phyloP scores from a whole-genome alignment of 2,329 filamentous ascomycete genomes.

The Colletotrichum horii region DNA sequence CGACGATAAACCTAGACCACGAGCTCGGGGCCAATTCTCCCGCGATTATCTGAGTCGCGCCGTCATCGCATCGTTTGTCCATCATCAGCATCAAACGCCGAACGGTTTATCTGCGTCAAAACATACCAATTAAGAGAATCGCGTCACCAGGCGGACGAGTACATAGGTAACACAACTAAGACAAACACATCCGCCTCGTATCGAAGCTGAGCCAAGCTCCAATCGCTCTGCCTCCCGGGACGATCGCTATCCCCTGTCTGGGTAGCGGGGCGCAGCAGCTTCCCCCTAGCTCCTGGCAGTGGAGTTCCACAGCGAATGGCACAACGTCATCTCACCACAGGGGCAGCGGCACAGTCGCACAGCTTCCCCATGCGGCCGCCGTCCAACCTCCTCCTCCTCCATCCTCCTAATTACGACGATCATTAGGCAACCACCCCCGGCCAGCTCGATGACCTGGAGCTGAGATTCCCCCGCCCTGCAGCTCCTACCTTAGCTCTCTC shows the following conservation, averaged over 20 bases:
- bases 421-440: not conserved
- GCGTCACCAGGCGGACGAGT: not conserved
- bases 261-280: constrained; percentile 15
- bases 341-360: not conserved
- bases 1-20: not conserved
- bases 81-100: not conserved
- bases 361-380: not conserved
- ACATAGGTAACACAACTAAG: not conserved
- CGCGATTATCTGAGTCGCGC: not conserved
- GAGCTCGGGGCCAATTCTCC: not conserved
- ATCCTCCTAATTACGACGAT: not conserved
- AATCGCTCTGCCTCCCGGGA: not conserved
- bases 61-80: accelerated
- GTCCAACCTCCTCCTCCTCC: not conserved
- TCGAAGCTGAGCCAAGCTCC: not conserved
- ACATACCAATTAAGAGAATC: not conserved
- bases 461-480: not conserved
- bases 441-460: not conserved
- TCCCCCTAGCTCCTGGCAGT: not conserved
- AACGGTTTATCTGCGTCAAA: not conserved
- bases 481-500: not conserved
- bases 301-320: not conserved
- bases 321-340: constrained; percentile 8
- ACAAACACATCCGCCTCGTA: not conserved
- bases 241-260: not conserved